These are phyloP conservation scores for Eleusine coracana DNA, from an alignment of 176 grass and related monocot genomes.

Conservation along the genomic window DNA sequence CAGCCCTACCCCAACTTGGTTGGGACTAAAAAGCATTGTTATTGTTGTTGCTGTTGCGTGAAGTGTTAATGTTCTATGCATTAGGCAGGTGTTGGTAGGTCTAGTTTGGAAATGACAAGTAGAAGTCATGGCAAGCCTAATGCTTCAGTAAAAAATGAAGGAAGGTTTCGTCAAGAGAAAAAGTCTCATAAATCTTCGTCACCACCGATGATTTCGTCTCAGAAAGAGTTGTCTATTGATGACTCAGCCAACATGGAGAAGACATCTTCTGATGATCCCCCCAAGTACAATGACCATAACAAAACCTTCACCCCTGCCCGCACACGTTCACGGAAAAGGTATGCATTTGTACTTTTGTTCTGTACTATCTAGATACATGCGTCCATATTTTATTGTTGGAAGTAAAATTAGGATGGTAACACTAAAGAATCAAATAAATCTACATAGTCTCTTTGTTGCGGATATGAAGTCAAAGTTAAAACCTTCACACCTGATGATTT, in stretches of 20 bases:
- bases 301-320: constrained; percentile 28
- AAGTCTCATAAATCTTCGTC: constrained; percentile 37
- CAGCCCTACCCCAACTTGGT: no score
- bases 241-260: constrained; percentile 46
- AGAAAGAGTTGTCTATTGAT: constrained; percentile 43
- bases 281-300: constrained; percentile 18
- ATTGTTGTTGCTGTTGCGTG: no score
- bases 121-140: constrained; percentile 30
- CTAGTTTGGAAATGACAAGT: constrained; percentile 37
- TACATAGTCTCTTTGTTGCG: no score
- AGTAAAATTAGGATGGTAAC: no score
- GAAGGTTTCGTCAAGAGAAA: constrained; percentile 44
- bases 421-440: no score
- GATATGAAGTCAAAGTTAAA: neutral
- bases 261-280: constrained; percentile 34
- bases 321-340: constrained; percentile 63
- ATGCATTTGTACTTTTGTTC: constrained; percentile 32
- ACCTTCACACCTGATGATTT: neutral
- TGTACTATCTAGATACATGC: neutral
- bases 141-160: constrained; percentile 32
- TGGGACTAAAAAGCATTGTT: no score
- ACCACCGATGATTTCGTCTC: constrained; percentile 33
- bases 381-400: constrained; percentile 7
- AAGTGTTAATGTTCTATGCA: constrained; percentile 48
- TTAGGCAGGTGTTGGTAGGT: constrained; percentile 64